A percentile compares a stretch with the other conserved stretches of the same genome.
phyloP scores from a whole-genome alignment of 2,329 filamentous ascomycete genomes.

The Ophiostoma sp. region DNA sequence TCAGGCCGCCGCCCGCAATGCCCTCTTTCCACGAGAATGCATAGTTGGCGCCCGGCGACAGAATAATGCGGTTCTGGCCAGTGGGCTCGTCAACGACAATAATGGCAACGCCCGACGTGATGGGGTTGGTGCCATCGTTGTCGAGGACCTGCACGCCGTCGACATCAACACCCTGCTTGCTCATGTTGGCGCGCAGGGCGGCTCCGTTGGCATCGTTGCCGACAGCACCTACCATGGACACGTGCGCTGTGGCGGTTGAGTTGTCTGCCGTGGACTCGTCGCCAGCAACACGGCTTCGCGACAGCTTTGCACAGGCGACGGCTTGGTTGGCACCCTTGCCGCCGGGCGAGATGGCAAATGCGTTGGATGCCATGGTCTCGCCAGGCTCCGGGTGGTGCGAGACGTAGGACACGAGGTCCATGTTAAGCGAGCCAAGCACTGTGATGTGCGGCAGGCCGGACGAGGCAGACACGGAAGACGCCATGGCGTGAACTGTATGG shows the following conservation, averaged over 20 bases:
- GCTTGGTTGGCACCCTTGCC: conserved; percentile 97
- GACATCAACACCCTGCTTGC: conserved; percentile 58
- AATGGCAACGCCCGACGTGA: conserved; percentile 67
- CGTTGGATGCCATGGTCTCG: conserved; percentile 77
- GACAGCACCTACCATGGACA: conserved; percentile 71
- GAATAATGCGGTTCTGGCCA: conserved; percentile 71
- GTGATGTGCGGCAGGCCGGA: conserved; percentile 53
- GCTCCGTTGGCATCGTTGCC: conserved; percentile 63
- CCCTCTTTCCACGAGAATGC: conserved; percentile 36
- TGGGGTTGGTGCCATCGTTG: conserved; percentile 27
- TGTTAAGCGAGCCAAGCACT: conserved; percentile 88
- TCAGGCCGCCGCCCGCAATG: conserved; percentile 32
- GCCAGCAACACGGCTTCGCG: conserved; percentile 45
- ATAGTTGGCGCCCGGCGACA: conserved; percentile 67
- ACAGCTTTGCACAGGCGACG: conserved; percentile 79
- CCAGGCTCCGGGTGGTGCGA: conserved; percentile 75
- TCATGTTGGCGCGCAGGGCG: conserved; percentile 54
- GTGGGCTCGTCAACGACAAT: conserved; percentile 69
- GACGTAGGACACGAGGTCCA: conserved; percentile 85
- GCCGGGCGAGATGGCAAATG: conserved; percentile 75
- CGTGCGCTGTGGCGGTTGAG: conserved; percentile 36
- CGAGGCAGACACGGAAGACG: background rate
- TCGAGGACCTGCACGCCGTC: conserved; percentile 43
- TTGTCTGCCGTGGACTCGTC: conserved; percentile 32
- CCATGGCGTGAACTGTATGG: background rate